phyloP scores from a whole-genome alignment of 2,329 filamentous ascomycete genomes.

The Tolypocladium tropicale region DNA sequence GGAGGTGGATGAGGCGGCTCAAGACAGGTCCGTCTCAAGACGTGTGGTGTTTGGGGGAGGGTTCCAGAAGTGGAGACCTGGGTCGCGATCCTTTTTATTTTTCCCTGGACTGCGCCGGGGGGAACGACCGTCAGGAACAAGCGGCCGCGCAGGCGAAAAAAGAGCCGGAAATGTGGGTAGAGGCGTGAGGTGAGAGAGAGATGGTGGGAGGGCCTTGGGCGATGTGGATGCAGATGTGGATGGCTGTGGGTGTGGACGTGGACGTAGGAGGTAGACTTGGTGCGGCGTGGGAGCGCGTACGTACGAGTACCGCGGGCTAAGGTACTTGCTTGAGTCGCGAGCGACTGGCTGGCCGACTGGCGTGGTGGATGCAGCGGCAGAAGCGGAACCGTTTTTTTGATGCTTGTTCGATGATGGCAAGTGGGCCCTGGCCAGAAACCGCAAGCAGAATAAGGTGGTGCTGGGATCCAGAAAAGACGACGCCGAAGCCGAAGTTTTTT shows the following conservation, averaged over 20 bases:
- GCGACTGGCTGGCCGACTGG: background rate
- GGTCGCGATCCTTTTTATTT: conserved; percentile 30
- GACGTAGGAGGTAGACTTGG: background rate
- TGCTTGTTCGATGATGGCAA: conserved; percentile 12
- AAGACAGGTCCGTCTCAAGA: conserved; percentile 28
- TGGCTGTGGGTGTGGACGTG: background rate
- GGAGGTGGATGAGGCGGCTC: conserved; percentile 27
- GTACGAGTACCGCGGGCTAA: background rate
- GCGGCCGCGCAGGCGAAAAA: conserved; percentile 7
- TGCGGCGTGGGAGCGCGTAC: background rate
- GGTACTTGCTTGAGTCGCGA: conserved; percentile 4
- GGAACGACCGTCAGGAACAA: conserved; percentile 11
- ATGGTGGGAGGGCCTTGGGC: background rate
- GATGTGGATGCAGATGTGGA: background rate
- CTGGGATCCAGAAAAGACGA: conserved; percentile 9
- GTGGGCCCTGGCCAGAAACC: conserved; percentile 12
- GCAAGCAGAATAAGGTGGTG: conserved; percentile 13
- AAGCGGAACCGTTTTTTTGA: conserved; percentile 11
- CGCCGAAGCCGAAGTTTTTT: conserved; percentile 5
- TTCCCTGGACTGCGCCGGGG: conserved; percentile 10
- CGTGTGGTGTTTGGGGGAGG: conserved; percentile 31
- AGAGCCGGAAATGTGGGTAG: conserved; percentile 17
- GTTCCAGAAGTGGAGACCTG: conserved; percentile 33
- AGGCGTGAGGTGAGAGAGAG: conserved; percentile 4
- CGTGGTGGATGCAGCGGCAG: conserved; percentile 6